A percentile compares a stretch with the other conserved stretches of the same genome.
These are phyloP conservation scores for Boletales sp. DNA, from an alignment of 768 basidiomycete genomes.

Conservation along the genomic window DNA sequence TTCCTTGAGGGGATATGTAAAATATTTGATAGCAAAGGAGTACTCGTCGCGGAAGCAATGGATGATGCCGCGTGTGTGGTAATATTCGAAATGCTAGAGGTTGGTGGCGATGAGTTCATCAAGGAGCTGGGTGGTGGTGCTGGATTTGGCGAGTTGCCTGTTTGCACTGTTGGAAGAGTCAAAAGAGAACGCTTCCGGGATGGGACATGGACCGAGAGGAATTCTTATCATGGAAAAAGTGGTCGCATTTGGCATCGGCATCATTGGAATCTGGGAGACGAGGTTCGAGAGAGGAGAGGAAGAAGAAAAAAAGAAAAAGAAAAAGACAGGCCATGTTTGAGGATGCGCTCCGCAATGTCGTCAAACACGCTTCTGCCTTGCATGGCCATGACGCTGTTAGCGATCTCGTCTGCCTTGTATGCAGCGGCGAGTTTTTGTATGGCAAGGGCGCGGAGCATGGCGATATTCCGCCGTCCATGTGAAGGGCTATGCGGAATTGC, in stretches of 20 bases:
- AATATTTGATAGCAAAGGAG: constrained; percentile 68
- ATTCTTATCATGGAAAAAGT: constrained; percentile 95
- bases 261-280: constrained; percentile 64
- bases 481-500: constrained; percentile 55
- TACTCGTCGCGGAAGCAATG: constrained; percentile 88
- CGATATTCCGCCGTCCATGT: constrained; percentile 60
- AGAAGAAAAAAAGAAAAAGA: too few species aligned
- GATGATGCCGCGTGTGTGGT: constrained; percentile 86
- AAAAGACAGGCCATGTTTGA: constrained; percentile 53
- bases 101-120: constrained; percentile 72
- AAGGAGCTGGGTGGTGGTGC: constrained; percentile 66
- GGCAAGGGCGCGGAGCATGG: constrained; percentile 79
- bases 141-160: constrained; percentile 84
- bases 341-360: constrained; percentile 84
- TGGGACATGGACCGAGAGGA: constrained; percentile 70
- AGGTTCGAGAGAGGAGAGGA: neutral
- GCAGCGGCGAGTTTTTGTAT: constrained; percentile 86
- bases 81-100: constrained; percentile 80
- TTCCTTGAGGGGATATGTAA: constrained; percentile 77
- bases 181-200: constrained; percentile 4
- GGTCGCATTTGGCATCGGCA: constrained; percentile 79
- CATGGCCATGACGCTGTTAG: constrained; percentile 93
- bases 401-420: constrained; percentile 86
- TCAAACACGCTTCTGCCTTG: constrained; percentile 91
- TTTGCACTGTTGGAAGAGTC: constrained; percentile 20